These are phyloP conservation scores for Tricholoma hemisulphureum DNA, from an alignment of 768 basidiomycete genomes.

Conservation along the genomic window DNA sequence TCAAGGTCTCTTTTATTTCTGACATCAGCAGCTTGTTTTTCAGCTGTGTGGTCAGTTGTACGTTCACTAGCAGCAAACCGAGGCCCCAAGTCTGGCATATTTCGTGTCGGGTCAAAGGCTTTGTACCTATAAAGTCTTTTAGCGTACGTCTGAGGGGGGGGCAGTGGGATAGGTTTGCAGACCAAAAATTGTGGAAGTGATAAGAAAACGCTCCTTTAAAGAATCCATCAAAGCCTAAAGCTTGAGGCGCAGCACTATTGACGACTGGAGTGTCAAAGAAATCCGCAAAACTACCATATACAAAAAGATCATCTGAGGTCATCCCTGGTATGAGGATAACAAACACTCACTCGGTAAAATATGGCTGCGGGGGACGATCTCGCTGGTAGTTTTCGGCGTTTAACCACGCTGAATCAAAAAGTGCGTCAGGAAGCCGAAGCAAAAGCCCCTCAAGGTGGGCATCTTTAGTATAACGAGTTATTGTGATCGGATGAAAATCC, in stretches of 20 bases:
- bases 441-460: constrained; percentile 81
- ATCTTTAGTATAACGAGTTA: constrained; percentile 87
- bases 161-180: constrained; percentile 18
- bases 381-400: constrained; percentile 91
- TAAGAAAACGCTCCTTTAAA: constrained; percentile 95
- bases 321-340: not conserved
- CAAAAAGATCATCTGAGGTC: constrained; percentile 2
- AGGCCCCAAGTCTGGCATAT: constrained; percentile 91
- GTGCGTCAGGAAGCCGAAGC: constrained; percentile 86
- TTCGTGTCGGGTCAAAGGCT: constrained; percentile 89
- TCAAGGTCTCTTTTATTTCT: constrained; percentile 80
- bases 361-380: constrained; percentile 91
- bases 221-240: constrained; percentile 91
- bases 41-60: constrained; percentile 34
- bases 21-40: constrained; percentile 47
- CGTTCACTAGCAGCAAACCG: constrained; percentile 77
- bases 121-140: constrained; percentile 70
- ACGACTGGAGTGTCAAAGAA: constrained; percentile 81
- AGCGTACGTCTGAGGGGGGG: not conserved
- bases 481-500: constrained; percentile 97
- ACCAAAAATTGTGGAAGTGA: constrained; percentile 96
- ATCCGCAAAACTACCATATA: constrained; percentile 72
- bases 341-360: constrained; percentile 74
- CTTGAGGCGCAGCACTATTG: constrained; percentile 78
- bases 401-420: constrained; percentile 97